These are phyloP conservation scores for Cyberlindnera subsufficiens DNA, from an alignment of 805 yeast species.

Conservation along the genomic window DNA sequence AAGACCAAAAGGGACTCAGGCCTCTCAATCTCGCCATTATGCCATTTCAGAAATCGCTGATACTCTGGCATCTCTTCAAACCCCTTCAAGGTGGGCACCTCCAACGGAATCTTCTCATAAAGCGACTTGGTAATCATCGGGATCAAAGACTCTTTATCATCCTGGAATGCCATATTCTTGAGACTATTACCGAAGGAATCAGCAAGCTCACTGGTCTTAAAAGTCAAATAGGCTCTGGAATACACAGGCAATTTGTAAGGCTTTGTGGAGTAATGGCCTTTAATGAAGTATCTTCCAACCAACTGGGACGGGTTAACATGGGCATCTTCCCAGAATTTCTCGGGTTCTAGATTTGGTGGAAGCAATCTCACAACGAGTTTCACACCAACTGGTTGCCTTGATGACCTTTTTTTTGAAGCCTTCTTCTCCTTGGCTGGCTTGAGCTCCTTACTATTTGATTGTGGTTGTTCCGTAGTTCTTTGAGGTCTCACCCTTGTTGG, in stretches of 20 bases:
- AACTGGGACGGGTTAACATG: conserved; percentile 9
- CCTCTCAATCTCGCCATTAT: conserved; percentile 15
- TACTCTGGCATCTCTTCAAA: conserved; percentile 18
- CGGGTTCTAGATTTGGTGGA: conserved; percentile 34
- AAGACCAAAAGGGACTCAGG: conserved; percentile 9
- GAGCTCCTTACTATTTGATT: background rate
- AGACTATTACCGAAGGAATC: conserved; percentile 25
- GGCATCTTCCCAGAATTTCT: conserved; percentile 24
- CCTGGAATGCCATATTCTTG: conserved; percentile 14
- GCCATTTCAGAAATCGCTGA: conserved; percentile 17
- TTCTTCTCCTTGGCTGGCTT: background rate
- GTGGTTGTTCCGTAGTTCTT: conserved; percentile 4
- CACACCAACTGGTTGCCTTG: conserved; percentile 6
- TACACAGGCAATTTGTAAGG: conserved; percentile 34
- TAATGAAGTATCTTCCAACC: conserved; percentile 30
- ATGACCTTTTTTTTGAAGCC: background rate
- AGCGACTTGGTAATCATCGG: conserved; percentile 34
- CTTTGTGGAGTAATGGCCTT: conserved; percentile 32
- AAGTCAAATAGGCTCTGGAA: conserved; percentile 37
- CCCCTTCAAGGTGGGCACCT: background rate
- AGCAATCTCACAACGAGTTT: conserved; percentile 33
- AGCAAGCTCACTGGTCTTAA: conserved; percentile 25
- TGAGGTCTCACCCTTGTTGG: conserved; percentile 1
- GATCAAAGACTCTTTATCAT: conserved; percentile 23
- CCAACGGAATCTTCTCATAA: conserved; percentile 25